These are phyloP conservation scores for Yamadazyma diospyri DNA, from an alignment of 1,139 yeast species.

Conservation along the genomic window DNA sequence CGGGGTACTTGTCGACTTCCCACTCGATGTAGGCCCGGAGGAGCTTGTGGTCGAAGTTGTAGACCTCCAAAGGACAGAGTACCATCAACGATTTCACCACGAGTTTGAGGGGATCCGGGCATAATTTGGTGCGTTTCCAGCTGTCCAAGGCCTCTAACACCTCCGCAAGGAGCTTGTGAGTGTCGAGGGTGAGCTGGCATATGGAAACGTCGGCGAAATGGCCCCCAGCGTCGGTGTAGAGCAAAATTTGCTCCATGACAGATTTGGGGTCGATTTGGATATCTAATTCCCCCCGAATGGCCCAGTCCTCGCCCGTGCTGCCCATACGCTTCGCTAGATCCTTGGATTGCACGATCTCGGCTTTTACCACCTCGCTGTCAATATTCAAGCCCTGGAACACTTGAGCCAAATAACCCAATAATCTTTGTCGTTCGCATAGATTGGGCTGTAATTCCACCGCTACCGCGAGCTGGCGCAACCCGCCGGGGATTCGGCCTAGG, in stretches of 20 bases:
- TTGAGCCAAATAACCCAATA: conserved; percentile 16
- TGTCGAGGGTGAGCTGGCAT: not conserved
- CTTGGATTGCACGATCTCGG: not conserved
- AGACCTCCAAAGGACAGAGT: conserved; percentile 23
- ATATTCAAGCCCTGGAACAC: conserved; percentile 18
- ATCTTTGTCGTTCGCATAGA: conserved; percentile 14
- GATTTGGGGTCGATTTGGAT: not conserved
- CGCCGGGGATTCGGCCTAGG: conserved; percentile 24
- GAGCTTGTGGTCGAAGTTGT: conserved; percentile 6
- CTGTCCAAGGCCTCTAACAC: not conserved
- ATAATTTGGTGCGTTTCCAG: not conserved
- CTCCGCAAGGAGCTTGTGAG: not conserved
- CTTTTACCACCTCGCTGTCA: conserved; percentile 4
- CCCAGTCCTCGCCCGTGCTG: not conserved
- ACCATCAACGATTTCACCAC: conserved; percentile 17
- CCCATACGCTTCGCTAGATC: not conserved
- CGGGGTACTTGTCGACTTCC: conserved; percentile 12
- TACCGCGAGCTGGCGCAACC: conserved; percentile 24
- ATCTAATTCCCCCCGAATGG: not conserved
- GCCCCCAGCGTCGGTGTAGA: not conserved
- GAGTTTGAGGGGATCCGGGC: conserved; percentile 11
- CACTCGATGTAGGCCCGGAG: conserved; percentile 11
- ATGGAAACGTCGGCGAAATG: not conserved
- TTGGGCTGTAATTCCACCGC: conserved; percentile 24
- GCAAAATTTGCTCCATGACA: not conserved